Conservation (phyloP, 805 yeast species). For the Saccharomyces eubayanus region DNA sequence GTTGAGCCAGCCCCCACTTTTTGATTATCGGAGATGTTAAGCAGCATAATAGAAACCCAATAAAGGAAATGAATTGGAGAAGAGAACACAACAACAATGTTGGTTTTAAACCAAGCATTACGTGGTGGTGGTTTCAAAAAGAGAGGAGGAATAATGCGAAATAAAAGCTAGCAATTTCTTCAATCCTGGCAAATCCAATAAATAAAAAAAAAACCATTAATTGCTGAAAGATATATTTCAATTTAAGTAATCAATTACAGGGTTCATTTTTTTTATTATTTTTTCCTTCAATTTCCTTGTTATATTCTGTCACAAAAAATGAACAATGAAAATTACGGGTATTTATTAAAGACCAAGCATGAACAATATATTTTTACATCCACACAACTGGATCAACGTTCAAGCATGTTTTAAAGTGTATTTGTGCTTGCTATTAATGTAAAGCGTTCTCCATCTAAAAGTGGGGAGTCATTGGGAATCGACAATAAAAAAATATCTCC, state of each 20-base stretch:
- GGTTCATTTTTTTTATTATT: background rate
- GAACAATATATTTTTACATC: too few relatives aligned
- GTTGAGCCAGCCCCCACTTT: constrained; percentile 29
- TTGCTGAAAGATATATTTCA: background rate
- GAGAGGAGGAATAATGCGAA: constrained; percentile 5
- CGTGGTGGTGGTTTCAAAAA: constrained; percentile 30
- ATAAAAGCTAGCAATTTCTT: background rate
- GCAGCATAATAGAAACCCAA: constrained; percentile 51
- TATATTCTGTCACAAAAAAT: background rate
- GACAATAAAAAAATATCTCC: constrained; percentile 13
- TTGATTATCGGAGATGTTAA: constrained; percentile 35
- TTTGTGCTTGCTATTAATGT: background rate
- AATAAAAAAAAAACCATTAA: background rate
- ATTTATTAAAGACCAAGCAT: too few relatives aligned
- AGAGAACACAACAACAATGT: background rate
- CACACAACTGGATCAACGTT: too few relatives aligned
- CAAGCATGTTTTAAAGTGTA: background rate
- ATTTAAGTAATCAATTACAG: background rate
- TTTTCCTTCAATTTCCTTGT: background rate
- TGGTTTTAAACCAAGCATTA: background rate
- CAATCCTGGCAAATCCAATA: background rate
- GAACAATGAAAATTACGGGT: background rate
- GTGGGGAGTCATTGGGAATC: background rate
- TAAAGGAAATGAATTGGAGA: constrained; percentile 43
- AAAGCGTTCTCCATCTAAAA: background rate